Evolutionary conservation across 495 filamentous ascomycete genomes (phyloP).

Genomic region (Bathelium albidoporum): DNA sequence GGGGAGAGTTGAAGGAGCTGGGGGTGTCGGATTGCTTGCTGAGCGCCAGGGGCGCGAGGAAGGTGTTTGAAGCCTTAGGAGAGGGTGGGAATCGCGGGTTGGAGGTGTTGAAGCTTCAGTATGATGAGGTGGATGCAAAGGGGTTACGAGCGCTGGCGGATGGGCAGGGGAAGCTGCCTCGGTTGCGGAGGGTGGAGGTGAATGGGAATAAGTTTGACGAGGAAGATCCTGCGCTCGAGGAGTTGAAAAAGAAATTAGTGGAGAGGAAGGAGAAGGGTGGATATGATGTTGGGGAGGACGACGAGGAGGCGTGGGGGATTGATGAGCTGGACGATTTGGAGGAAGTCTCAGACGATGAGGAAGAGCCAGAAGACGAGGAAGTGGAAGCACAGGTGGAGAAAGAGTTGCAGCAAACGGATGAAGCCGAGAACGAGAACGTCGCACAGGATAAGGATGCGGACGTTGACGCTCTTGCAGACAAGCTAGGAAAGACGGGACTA

Average conservation of each 20-base stretch:
- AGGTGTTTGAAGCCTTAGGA: slow-evolving; percentile 60
- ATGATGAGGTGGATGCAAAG: slow-evolving; percentile 78
- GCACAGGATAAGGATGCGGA: slow-evolving; percentile 62
- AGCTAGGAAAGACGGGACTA: slow-evolving; percentile 53
- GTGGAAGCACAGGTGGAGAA: slow-evolving; percentile 52
- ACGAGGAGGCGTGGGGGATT: slow-evolving; percentile 58
- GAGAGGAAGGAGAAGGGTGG: slow-evolving; percentile 49
- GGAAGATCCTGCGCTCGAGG: slow-evolving; percentile 56
- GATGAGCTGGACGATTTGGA: slow-evolving; percentile 79
- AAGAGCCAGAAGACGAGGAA: slow-evolving; percentile 54
- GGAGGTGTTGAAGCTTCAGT: slow-evolving; percentile 74
- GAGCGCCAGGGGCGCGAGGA: slow-evolving; percentile 62
- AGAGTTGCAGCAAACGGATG: slow-evolving; percentile 57
- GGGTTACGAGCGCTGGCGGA: slow-evolving; percentile 59
- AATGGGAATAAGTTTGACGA: slow-evolving; percentile 94
- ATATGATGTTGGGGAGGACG: slow-evolving; percentile 46
- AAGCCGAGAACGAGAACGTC: slow-evolving; percentile 63
- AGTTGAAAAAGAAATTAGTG: slow-evolving; percentile 41
- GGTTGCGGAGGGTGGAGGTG: slow-evolving; percentile 72
- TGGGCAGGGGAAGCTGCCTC: slow-evolving; percentile 51
- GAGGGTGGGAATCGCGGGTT: slow-evolving; percentile 68
- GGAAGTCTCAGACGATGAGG: slow-evolving; percentile 58
- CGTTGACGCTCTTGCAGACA: slow-evolving; percentile 70
- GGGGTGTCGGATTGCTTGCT: slow-evolving; percentile 85
- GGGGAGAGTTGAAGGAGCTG: slow-evolving; percentile 68